A percentile compares a stretch with the other conserved stretches of the same genome.
Evolutionary conservation across 169 alveolate species (phyloP).

Genomic region (Plasmodium inui): DNA sequence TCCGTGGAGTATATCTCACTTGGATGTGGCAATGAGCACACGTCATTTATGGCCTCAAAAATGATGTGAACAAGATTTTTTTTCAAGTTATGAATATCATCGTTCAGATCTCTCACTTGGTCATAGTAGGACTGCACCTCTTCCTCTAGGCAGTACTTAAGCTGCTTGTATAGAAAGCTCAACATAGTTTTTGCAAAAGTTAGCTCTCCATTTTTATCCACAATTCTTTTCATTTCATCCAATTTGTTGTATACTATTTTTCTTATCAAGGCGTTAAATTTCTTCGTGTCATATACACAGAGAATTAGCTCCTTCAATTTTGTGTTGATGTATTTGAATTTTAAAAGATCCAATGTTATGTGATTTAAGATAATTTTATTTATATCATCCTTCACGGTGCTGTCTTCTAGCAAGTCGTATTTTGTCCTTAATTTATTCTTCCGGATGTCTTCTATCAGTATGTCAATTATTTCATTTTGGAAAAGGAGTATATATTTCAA

Average conservation of each 20-base stretch:
- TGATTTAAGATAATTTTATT: slow-evolving; percentile 56
- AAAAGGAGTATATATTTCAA: slow-evolving; percentile 66
- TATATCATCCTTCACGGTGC: slow-evolving; percentile 57
- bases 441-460: slow-evolving; percentile 51
- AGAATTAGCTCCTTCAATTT: slow-evolving; percentile 59
- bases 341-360: slow-evolving; percentile 60
- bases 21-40: slow-evolving; percentile 40
- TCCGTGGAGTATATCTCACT: neutral
- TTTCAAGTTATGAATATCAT: slow-evolving; percentile 54
- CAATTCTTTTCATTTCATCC: slow-evolving; percentile 53
- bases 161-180: slow-evolving; percentile 54
- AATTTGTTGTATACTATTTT: slow-evolving; percentile 34
- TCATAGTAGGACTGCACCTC: slow-evolving; percentile 33
- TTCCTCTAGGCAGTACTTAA: slow-evolving; percentile 57
- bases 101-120: slow-evolving; percentile 39
- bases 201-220: slow-evolving; percentile 46
- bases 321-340: slow-evolving; percentile 66
- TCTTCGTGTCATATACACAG: slow-evolving; percentile 72
- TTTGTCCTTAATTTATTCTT: slow-evolving; percentile 64
- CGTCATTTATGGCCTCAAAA: slow-evolving; percentile 45
- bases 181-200: slow-evolving; percentile 64
- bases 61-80: slow-evolving; percentile 39
- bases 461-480: slow-evolving; percentile 64
- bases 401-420: slow-evolving; percentile 41
- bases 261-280: slow-evolving; percentile 52